Base-by-base conservation (phyloP, 1,139 yeast species). In the Lodderomyces orthopsilosis region DNA sequence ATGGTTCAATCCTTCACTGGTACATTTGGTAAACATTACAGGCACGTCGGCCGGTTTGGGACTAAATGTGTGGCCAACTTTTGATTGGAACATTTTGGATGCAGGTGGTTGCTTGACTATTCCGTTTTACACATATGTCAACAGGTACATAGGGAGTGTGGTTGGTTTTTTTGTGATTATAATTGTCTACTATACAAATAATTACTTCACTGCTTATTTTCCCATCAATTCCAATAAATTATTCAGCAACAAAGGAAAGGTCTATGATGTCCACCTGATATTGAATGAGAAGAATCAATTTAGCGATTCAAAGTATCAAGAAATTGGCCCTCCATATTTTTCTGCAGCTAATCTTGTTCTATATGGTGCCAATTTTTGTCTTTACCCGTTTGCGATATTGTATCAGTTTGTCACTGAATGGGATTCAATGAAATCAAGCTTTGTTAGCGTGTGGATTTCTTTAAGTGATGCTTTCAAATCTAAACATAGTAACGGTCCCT, bases 71-170 rank as follows among this genome's bases (percentile, higher is more conserved):
- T 55, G 64, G 44, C 76, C 78, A 0, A 52, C 74, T 0, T 68
- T 73, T 46, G 78, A 73, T 50, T 72, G 77, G 78, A 72, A 70
- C 47, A 57, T 69, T 6, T 51, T 72, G 8, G 69, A 68, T 46
- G 52, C 69, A 32, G 67, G 64, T 4, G 67, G 60, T n/a, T 67
- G 75, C 54, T 72, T 61, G 52, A 71, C 76, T 1, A 55, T 69
- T 41, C 75, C 72, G 12, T 68, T 69, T 46, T 70, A 61, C 51
- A 65, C 74, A 1, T 66, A 67, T 44, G 62, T 59, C 12, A 70
- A 69, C 48, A 63, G 59, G 41, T 70, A 64, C 49, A 40, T 66
- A 23, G 77, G 77, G 1, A 51, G 64, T 19, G 10, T 68, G 0
- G 26, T 69, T n/a, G 72, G 61, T 1, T 68, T 68, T 45, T 41